These are phyloP conservation scores for Blastomyces parvus DNA, from an alignment of 2,329 filamentous ascomycete species.

Conservation along the genomic window DNA sequence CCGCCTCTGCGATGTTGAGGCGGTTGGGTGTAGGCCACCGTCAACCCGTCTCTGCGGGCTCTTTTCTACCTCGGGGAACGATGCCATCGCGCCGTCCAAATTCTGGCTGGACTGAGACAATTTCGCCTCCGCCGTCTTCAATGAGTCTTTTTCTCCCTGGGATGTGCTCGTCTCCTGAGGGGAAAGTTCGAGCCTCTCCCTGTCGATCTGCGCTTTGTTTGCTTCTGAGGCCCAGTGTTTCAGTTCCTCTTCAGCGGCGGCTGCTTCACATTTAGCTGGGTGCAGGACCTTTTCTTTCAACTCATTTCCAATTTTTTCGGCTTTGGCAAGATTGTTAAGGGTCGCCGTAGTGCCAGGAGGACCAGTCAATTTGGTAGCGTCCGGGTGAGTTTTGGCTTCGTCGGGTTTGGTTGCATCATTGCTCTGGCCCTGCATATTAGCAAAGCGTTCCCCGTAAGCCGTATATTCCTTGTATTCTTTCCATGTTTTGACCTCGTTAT, in stretches of 20 bases:
- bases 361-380: slow-evolving; percentile 30
- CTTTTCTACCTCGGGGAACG: slow-evolving; percentile 18
- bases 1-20: slow-evolving; percentile 27
- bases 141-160: slow-evolving; percentile 37
- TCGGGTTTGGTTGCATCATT: slow-evolving; percentile 39
- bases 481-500: slow-evolving; percentile 90
- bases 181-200: slow-evolving; percentile 24
- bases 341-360: slow-evolving; percentile 29
- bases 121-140: slow-evolving; percentile 24
- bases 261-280: slow-evolving; percentile 19
- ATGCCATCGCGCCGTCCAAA: slow-evolving; percentile 21
- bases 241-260: slow-evolving; percentile 27
- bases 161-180: slow-evolving; percentile 23
- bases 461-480: slow-evolving; percentile 80
- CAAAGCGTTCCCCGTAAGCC: slow-evolving; percentile 68
- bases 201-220: slow-evolving; percentile 26
- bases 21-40: slow-evolving; percentile 27
- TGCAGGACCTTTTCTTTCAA: slow-evolving; percentile 25
- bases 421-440: slow-evolving; percentile 51
- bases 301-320: slow-evolving; percentile 23
- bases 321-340: slow-evolving; percentile 1
- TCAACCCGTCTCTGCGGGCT: slow-evolving; percentile 24
- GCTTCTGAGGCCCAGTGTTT: slow-evolving; percentile 27
- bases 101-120: slow-evolving; percentile 20
- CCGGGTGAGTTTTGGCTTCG: slow-evolving; percentile 35